Percentiles rank a stretch among this genome's conserved stretches.
Evolutionary conservation across 495 filamentous ascomycete genomes (phyloP).

Genomic region (Penicillium maclennaniae): DNA sequence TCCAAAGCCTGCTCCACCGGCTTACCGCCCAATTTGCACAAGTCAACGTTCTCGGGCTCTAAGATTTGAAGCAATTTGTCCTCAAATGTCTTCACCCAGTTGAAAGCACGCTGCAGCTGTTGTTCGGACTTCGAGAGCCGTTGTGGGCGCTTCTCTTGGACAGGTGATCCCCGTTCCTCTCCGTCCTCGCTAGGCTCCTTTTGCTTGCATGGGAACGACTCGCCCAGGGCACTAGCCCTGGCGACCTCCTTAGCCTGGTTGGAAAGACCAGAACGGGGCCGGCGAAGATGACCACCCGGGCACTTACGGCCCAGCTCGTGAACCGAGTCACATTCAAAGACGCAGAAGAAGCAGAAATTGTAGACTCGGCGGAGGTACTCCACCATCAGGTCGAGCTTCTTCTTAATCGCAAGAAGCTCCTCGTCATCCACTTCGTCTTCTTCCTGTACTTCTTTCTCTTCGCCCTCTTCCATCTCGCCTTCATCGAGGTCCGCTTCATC

Average conservation of each 20-base stretch:
- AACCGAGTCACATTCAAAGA: slow-evolving; percentile 95
- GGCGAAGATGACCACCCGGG: slow-evolving; percentile 90
- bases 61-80: slow-evolving; percentile 91
- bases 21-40: slow-evolving; percentile 85
- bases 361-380: slow-evolving; percentile 95
- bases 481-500: slow-evolving; percentile 68
- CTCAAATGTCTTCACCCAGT: slow-evolving; percentile 99
- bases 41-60: slow-evolving; percentile 81
- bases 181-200: slow-evolving; percentile 60
- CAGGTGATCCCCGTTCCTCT: slow-evolving; percentile 59
- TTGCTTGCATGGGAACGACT: slow-evolving; percentile 78
- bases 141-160: slow-evolving; percentile 62
- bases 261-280: slow-evolving; percentile 78
- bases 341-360: slow-evolving; percentile 99
- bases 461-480: slow-evolving; percentile 66
- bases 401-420: slow-evolving; percentile 87
- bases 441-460: slow-evolving; percentile 68
- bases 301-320: slow-evolving; percentile 95
- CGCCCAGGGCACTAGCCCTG: slow-evolving; percentile 70
- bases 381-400: slow-evolving; percentile 91
- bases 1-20: slow-evolving; percentile 78
- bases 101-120: slow-evolving; percentile 90
- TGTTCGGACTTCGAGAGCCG: slow-evolving; percentile 76
- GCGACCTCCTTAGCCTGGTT: slow-evolving; percentile 81
- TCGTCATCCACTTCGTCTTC: slow-evolving; percentile 86